Evolutionary conservation across 1,139 yeast genomes (phyloP).

Genomic region (Geotrichum carabidarum): DNA sequence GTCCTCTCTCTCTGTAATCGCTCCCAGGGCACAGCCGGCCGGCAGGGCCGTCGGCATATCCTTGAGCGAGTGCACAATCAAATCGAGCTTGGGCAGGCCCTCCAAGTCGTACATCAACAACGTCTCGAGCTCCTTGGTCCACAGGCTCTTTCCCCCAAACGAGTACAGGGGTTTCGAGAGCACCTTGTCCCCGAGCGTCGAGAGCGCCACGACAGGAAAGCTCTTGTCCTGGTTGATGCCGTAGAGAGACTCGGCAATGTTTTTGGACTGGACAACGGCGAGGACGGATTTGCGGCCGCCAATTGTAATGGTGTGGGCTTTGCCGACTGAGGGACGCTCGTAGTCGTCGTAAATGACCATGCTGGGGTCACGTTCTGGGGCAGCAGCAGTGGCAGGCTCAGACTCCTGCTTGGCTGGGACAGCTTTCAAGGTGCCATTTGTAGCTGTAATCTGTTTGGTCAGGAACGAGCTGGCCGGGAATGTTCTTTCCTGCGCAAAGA

Average conservation of each 20-base stretch:
- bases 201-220: conserved; percentile 70
- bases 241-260: conserved; percentile 61
- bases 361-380: conserved; percentile 19
- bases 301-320: conserved; percentile 36
- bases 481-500: not conserved
- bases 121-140: conserved; percentile 94
- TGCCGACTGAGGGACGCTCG: conserved; percentile 4
- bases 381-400: not conserved
- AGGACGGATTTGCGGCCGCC: conserved; percentile 88
- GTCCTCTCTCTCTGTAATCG: conserved; percentile 78
- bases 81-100: conserved; percentile 63
- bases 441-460: not conserved
- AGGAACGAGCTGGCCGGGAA: conserved; percentile 1
- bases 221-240: conserved; percentile 46
- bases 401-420: conserved; percentile 1
- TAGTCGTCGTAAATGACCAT: conserved; percentile 19
- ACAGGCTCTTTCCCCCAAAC: conserved; percentile 90
- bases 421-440: not conserved
- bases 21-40: conserved; percentile 83
- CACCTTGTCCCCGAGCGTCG: conserved; percentile 86
- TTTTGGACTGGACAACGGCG: conserved; percentile 82
- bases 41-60: conserved; percentile 94
- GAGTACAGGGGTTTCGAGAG: conserved; percentile 82
- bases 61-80: conserved; percentile 89
- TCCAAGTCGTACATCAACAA: conserved; percentile 59